Evolutionary conservation across 441 rosid species (phyloP).

Genomic region (Manihot esculenta): DNA sequence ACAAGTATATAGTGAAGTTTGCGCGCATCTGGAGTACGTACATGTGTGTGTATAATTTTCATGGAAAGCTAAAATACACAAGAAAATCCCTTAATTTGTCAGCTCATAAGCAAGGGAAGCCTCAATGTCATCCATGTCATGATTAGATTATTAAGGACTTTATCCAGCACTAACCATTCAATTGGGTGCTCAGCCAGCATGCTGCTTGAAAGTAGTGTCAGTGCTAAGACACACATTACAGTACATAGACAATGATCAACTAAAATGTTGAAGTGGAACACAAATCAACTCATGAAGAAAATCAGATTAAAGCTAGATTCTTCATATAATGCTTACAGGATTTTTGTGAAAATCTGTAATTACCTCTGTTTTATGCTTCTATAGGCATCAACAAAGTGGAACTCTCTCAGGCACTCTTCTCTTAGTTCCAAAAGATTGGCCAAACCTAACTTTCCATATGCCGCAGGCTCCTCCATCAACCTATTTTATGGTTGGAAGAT

Average conservation of each 20-base stretch:
- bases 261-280: background rate
- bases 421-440: conserved; percentile 97
- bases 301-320: background rate
- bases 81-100: too few relatives aligned
- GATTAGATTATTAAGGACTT: background rate
- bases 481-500: conserved; percentile 37
- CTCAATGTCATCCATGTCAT: background rate
- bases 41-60: background rate
- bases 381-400: conserved; percentile 92
- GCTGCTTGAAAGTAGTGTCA: background rate
- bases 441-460: conserved; percentile 94
- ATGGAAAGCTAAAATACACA: background rate
- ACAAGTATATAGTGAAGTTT: background rate
- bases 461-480: conserved; percentile 98
- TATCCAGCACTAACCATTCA: conserved; percentile 3
- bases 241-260: background rate
- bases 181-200: background rate
- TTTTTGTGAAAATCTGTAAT: conserved; percentile 5
- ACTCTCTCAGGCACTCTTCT: conserved; percentile 98
- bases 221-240: background rate
- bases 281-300: background rate
- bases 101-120: background rate
- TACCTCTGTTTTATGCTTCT: conserved; percentile 98
- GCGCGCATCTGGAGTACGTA: background rate
- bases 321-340: background rate